Evolutionary conservation across 1,139 yeast genomes (phyloP).

Genomic region (Pichia sp.): DNA sequence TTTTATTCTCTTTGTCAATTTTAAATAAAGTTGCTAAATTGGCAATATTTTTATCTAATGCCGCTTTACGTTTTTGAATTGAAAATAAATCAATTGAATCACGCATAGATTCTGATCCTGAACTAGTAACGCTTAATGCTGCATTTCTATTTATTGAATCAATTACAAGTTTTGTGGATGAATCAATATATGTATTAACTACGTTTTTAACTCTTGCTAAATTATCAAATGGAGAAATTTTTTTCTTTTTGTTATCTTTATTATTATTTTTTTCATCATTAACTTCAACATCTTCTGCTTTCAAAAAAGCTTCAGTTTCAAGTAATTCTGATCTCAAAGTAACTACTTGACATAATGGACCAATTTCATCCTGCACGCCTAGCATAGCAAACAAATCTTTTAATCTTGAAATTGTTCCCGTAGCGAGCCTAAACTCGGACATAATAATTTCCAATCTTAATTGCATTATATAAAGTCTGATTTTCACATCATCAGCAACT

Average conservation of each 20-base stretch:
- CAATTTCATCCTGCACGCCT: conserved; percentile 12
- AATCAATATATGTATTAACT: conserved; percentile 11
- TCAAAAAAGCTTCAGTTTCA: conserved; percentile 9
- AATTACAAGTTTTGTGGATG: conserved; percentile 11
- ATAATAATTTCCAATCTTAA: conserved; percentile 13
- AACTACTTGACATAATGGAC: conserved; percentile 10
- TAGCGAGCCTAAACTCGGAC: conserved; percentile 12
- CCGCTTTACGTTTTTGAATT: conserved; percentile 7
- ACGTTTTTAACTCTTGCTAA: conserved; percentile 5
- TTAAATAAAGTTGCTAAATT: conserved; percentile 2
- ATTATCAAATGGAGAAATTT: conserved; percentile 3
- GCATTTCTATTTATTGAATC: conserved; percentile 10
- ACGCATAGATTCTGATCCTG: conserved; percentile 10
- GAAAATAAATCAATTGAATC: conserved; percentile 6
- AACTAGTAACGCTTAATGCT: conserved; percentile 8
- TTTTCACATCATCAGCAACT: background rate
- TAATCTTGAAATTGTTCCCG: conserved; percentile 12
- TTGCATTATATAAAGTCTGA: conserved; percentile 13
- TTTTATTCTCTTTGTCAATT: background rate
- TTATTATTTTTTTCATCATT: background rate
- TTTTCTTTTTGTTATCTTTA: background rate
- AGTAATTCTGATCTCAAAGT: conserved; percentile 11
- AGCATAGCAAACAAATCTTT: conserved; percentile 13
- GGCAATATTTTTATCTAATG: conserved; percentile 10
- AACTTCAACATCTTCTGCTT: background rate